These are phyloP conservation scores for Aspergillus sp. DNA, from an alignment of 2,329 filamentous ascomycete genomes.

Conservation along the genomic window DNA sequence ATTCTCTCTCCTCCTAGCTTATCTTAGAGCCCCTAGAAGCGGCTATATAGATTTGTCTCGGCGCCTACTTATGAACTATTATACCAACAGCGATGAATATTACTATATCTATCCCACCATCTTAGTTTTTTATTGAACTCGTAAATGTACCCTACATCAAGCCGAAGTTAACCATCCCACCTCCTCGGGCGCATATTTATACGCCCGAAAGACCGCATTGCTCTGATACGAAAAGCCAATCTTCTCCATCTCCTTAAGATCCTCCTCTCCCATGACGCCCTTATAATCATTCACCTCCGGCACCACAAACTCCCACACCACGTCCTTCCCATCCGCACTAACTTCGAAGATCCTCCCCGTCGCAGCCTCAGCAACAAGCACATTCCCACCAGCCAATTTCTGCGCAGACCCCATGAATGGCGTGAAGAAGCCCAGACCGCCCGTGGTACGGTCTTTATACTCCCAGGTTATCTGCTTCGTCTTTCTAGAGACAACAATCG, in stretches of 20 bases:
- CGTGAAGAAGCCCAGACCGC: constrained; percentile 44
- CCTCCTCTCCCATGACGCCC: constrained; percentile 20
- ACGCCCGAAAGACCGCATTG: constrained; percentile 48
- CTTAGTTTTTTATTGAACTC: too few species aligned
- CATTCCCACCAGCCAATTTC: constrained; percentile 43
- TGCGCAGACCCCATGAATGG: constrained; percentile 51
- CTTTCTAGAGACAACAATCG: constrained; percentile 40
- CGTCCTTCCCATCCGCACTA: constrained; percentile 35
- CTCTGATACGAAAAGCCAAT: constrained; percentile 40
- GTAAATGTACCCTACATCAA: not conserved
- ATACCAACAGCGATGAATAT: not conserved
- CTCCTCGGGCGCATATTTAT: constrained; percentile 43
- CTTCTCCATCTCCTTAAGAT: constrained; percentile 34
- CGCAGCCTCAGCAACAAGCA: constrained; percentile 44
- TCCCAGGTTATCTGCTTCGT: constrained; percentile 47
- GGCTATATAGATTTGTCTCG: too few species aligned
- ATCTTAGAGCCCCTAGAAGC: not conserved
- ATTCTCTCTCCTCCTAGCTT: not conserved
- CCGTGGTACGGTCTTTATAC: constrained; percentile 39
- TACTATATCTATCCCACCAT: too few species aligned
- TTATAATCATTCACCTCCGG: constrained; percentile 43
- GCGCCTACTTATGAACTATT: not conserved
- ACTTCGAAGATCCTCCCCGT: constrained; percentile 49
- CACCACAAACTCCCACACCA: constrained; percentile 48
- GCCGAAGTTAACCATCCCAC: constrained; percentile 35